Evolutionary conservation across 306 rosid species (phyloP).

Genomic region (Alnus rubra): DNA sequence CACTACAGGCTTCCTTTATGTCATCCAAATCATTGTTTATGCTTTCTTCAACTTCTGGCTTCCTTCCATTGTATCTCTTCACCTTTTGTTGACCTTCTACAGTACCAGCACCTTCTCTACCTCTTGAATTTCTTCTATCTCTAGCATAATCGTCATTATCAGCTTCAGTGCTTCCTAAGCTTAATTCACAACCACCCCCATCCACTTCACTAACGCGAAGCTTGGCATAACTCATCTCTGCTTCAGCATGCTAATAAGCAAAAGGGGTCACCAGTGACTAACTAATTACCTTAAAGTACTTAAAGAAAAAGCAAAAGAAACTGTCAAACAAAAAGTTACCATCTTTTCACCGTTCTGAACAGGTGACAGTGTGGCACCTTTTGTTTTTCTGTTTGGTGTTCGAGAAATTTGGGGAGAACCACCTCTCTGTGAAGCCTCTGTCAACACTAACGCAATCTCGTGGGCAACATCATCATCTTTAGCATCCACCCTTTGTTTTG

Average conservation of each 20-base stretch:
- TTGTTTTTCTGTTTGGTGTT: constrained; percentile 54
- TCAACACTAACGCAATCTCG: constrained; percentile 74
- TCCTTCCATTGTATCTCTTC: constrained; percentile 44
- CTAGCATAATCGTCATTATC: constrained; percentile 50
- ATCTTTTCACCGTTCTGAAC: constrained; percentile 48
- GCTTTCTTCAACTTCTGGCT: constrained; percentile 50
- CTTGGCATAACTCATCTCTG: constrained; percentile 47
- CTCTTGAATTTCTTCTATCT: constrained; percentile 33
- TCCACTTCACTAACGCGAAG: constrained; percentile 49
- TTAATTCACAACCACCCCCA: constrained; percentile 66
- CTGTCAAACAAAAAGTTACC: constrained; percentile 44
- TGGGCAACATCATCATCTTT: constrained; percentile 64
- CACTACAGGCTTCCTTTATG: constrained; percentile 72
- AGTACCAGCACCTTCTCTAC: constrained; percentile 41
- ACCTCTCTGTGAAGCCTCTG: constrained; percentile 81
- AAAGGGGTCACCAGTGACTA: constrained; percentile 6
- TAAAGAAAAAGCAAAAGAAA: constrained; percentile 21
- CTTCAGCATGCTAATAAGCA: constrained; percentile 52
- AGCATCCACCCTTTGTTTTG: constrained; percentile 49
- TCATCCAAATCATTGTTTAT: constrained; percentile 58
- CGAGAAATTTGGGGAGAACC: constrained; percentile 64
- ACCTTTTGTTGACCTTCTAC: constrained; percentile 50
- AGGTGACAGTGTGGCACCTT: constrained; percentile 45
- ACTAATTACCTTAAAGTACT: constrained; percentile 15
- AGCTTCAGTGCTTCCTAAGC: constrained; percentile 72